Conservation (phyloP, 2,329 filamentous ascomycete species). For the Calonectria naviculata region DNA sequence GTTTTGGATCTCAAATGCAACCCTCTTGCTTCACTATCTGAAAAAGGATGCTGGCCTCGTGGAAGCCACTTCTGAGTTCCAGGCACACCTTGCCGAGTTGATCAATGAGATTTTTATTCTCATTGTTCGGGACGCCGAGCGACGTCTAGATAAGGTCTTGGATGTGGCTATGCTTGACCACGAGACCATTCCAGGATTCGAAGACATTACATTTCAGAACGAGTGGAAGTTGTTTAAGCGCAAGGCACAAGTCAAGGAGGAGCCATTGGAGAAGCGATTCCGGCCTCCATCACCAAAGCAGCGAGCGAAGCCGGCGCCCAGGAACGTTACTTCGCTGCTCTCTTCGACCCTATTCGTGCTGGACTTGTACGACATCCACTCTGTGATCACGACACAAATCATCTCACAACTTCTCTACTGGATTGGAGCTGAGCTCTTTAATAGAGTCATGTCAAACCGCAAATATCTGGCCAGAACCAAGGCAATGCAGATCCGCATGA, state of each 20-base stretch:
- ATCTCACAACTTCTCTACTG: constrained; percentile 94
- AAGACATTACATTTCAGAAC: constrained; percentile 96
- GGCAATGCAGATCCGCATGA: constrained; percentile 99
- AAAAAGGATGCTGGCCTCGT: constrained; percentile 92
- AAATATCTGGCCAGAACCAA: constrained; percentile 96
- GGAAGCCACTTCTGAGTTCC: constrained; percentile 86
- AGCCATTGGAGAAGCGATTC: constrained; percentile 90
- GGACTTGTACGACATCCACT: constrained; percentile 98
- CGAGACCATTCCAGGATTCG: constrained; percentile 96
- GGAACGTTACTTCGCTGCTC: constrained; percentile 94
- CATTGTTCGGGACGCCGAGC: constrained; percentile 94
- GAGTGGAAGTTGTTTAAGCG: constrained; percentile 98
- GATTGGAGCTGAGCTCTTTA: constrained; percentile 96
- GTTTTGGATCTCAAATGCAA: constrained; percentile 99
- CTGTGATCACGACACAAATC: constrained; percentile 93
- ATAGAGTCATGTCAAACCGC: constrained; percentile 95
- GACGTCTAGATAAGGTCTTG: constrained; percentile 94
- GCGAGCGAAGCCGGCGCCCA: constrained; percentile 88
- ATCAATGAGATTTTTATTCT: constrained; percentile 99
- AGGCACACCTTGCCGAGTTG: constrained; percentile 91
- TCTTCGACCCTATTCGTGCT: constrained; percentile 97
- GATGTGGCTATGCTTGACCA: constrained; percentile 96
- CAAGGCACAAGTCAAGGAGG: constrained; percentile 89
- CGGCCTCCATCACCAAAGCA: constrained; percentile 94
- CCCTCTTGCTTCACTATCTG: constrained; percentile 92